Evolutionary conservation across 306 rosid species (phyloP).

Genomic region (Medicago truncatula): MtrunA17r5.0-ANR NC_053044.1:49452001-49452500

Average conservation of each 20-base stretch:
- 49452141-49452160: slow-evolving; percentile 97
- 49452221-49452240: slow-evolving; percentile 57
- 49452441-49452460: slow-evolving; percentile 29
- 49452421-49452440: not conserved
- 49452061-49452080: slow-evolving; percentile 80
- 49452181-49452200: slow-evolving; percentile 81
- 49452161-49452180: slow-evolving; percentile 90
- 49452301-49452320: slow-evolving; percentile 98
- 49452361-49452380: slow-evolving; percentile 39
- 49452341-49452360: slow-evolving; percentile 59
- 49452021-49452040: slow-evolving; percentile 47
- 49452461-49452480: slow-evolving; percentile 32
- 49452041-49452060: slow-evolving; percentile 54
- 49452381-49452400: slow-evolving; percentile 20
- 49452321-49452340: slow-evolving; percentile 96
- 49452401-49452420: slow-evolving; percentile 13
- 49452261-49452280: slow-evolving; percentile 75
- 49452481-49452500: slow-evolving; percentile 18
- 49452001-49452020: slow-evolving; percentile 60
- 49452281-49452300: slow-evolving; percentile 95
- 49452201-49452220: slow-evolving; percentile 90
- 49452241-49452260: slow-evolving; percentile 67
- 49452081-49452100: slow-evolving; percentile 48
- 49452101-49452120: slow-evolving; percentile 59
- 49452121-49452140: slow-evolving; percentile 87